Percentiles rank a stretch among this genome's conserved stretches.
Evolutionary conservation across 495 filamentous ascomycete species (phyloP).

Genomic region (Ramalina intermedia): DNA sequence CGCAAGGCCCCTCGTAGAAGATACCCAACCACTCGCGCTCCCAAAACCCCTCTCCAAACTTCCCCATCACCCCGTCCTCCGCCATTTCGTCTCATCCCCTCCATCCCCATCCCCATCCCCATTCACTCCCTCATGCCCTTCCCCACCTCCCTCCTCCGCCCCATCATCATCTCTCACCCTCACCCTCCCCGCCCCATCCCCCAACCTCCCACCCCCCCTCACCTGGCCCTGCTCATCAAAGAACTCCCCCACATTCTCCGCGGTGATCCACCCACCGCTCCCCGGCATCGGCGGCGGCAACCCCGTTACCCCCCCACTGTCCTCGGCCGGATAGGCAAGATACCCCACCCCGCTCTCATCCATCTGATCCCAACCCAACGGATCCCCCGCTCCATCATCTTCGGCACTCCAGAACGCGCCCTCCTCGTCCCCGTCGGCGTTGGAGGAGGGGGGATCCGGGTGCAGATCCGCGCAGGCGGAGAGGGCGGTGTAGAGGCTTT

Average conservation of each 20-base stretch:
- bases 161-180: conserved; percentile 38
- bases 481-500: conserved; percentile 60
- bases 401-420: conserved; percentile 20
- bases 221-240: conserved; percentile 53
- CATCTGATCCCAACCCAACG: neutral
- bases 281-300: conserved; percentile 68
- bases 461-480: conserved; percentile 81
- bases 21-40: neutral
- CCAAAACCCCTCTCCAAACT: neutral
- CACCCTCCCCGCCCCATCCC: conserved; percentile 14
- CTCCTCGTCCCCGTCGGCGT: conserved; percentile 37
- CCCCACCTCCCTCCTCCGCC: conserved; percentile 38
- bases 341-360: neutral
- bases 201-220: conserved; percentile 30
- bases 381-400: too few species aligned
- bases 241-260: conserved; percentile 81
- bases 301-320: conserved; percentile 30
- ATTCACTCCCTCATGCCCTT: conserved; percentile 18
- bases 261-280: conserved; percentile 89
- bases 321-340: neutral
- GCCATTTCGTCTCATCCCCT: conserved; percentile 44
- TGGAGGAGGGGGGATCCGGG: conserved; percentile 53
- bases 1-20: conserved; percentile 2
- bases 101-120: conserved; percentile 19
- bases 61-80: conserved; percentile 35